Evolutionary conservation across 2,329 filamentous ascomycete genomes (phyloP), one percentile per base, ranked within the genome.

Genomic region (Botrytis pseudocinerea): DNA sequence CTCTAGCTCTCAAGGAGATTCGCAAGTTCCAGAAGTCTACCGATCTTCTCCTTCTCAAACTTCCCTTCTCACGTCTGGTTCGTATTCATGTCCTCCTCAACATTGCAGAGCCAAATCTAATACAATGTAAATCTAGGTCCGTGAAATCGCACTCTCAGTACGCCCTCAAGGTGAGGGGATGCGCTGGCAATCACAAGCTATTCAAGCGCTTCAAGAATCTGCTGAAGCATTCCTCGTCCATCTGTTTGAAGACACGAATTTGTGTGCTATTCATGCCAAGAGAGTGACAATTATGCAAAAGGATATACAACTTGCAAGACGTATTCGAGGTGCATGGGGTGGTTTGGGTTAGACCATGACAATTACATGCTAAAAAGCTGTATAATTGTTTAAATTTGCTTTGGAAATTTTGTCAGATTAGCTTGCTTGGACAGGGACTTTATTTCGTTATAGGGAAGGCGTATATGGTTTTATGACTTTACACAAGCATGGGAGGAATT

Each of bases 251-350:
- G 94, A 97, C 83, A 93, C 93, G 77, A 98, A 98, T 84, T 88
- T 98, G 60, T 98, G 95, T 84, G 96, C 95, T 76, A 95, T 98
- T 79, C 95, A 98, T 84, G 96, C 95, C 75, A 98, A 97, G 85
- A 88, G 95, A 82, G 94, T 98, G 70, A 98, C 95, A 57, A 97
- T 98, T 79, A 95, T 97, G 93, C 94, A 96, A 83, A 97, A 97
- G 85, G 96, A 98, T 83, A 97, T 99, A 79, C 95, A 98, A 84
- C 88, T 98, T 74, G 95, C 95, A 32, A 86, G 93, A 79, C 85
- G 93, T 77, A 94, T 95, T 83, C 87, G 93, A 69, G 93, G 93
- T 20, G 88, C 91, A 63, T 95, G 92, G 92, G 92, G 90, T 64
- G 92, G 92, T 78, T 86, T 84, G 83, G 91, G 83, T 83, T 88